These are phyloP conservation scores for Lactifluus pinguis DNA, from an alignment of 768 basidiomycete species.

Conservation along the genomic window DNA sequence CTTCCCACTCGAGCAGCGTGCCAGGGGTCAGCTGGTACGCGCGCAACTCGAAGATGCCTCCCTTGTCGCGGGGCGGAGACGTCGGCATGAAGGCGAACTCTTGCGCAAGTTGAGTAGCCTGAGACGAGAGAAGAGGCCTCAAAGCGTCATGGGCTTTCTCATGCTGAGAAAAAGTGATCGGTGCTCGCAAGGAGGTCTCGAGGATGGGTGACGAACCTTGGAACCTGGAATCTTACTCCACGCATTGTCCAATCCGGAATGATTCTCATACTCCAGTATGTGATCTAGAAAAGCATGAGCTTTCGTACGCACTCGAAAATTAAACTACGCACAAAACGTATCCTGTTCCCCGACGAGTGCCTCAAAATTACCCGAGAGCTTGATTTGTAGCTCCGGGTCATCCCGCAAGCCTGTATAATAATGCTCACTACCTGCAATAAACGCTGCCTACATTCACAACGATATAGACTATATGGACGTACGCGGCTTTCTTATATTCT, in stretches of 20 bases:
- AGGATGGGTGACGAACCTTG: slow-evolving; percentile 38
- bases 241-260: slow-evolving; percentile 79
- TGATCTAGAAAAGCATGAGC: slow-evolving; percentile 32
- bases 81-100: slow-evolving; percentile 97
- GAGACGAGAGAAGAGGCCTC: slow-evolving; percentile 65
- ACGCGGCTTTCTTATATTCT: slow-evolving; percentile 88
- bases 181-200: neutral
- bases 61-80: slow-evolving; percentile 74
- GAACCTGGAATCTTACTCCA: slow-evolving; percentile 52
- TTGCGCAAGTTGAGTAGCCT: slow-evolving; percentile 73
- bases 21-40: slow-evolving; percentile 86
- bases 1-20: slow-evolving; percentile 90
- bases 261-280: slow-evolving; percentile 92
- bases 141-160: slow-evolving; percentile 58
- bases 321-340: slow-evolving; percentile 50
- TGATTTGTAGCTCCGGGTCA: slow-evolving; percentile 66
- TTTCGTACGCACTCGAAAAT: neutral
- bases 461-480: slow-evolving; percentile 24
- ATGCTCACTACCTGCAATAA: slow-evolving; percentile 44
- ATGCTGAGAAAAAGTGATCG: slow-evolving; percentile 37
- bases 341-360: slow-evolving; percentile 85
- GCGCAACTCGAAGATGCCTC: slow-evolving; percentile 91
- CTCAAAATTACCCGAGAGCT: slow-evolving; percentile 93
- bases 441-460: neutral
- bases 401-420: slow-evolving; percentile 79